These are phyloP conservation scores for Candida chilensis DNA, from an alignment of 805 yeast species.

Conservation along the genomic window DNA sequence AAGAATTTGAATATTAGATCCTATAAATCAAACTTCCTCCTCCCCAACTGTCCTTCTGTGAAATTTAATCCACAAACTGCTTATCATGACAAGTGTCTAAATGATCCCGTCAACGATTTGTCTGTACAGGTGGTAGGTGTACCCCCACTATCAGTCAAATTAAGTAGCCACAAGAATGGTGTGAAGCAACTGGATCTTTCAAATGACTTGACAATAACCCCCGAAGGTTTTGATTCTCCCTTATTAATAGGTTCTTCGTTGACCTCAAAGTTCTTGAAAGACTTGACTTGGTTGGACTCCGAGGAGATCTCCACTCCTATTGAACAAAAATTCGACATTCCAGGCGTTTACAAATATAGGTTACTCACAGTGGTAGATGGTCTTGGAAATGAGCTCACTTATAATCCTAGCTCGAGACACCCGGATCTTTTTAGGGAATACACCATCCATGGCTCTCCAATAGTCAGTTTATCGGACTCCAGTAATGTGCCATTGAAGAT, in stretches of 20 bases:
- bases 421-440: slow-evolving; percentile 20
- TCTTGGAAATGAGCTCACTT: slow-evolving; percentile 19
- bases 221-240: slow-evolving; percentile 43
- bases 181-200: slow-evolving; percentile 3
- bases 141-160: slow-evolving; percentile 61
- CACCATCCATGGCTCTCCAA: slow-evolving; percentile 15
- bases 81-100: slow-evolving; percentile 51
- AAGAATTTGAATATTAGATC: slow-evolving; percentile 54
- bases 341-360: slow-evolving; percentile 21
- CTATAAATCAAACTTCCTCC: slow-evolving; percentile 49
- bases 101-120: slow-evolving; percentile 36
- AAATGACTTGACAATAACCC: not conserved
- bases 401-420: slow-evolving; percentile 26
- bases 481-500: slow-evolving; percentile 12
- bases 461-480: slow-evolving; percentile 11
- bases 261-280: slow-evolving; percentile 45
- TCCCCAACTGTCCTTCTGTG: slow-evolving; percentile 77
- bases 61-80: slow-evolving; percentile 28
- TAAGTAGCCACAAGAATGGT: slow-evolving; percentile 34
- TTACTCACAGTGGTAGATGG: slow-evolving; percentile 20
- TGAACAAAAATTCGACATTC: slow-evolving; percentile 25
- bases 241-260: slow-evolving; percentile 31
- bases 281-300: slow-evolving; percentile 16
- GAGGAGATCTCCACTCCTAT: slow-evolving; percentile 16
- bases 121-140: slow-evolving; percentile 60